Conservation (phyloP, 306 rosid species). For the Lathyrus sativus region DNA sequence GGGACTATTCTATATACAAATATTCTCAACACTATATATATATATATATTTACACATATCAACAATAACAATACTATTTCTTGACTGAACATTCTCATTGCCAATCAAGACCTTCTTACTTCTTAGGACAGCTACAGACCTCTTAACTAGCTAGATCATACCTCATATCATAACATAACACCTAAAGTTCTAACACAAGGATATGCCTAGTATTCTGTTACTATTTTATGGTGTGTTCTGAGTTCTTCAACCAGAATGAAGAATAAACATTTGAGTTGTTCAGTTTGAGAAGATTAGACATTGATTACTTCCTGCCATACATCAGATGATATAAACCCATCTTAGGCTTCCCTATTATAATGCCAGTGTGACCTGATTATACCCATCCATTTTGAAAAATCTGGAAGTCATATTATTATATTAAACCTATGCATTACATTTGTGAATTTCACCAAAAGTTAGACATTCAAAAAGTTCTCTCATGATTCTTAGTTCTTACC, state of each 20-base stretch:
- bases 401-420: background rate
- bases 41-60: too few relatives aligned
- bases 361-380: slow-evolving; percentile 13
- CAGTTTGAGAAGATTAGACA: slow-evolving; percentile 7
- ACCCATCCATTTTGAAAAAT: slow-evolving; percentile 11
- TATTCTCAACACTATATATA: too few relatives aligned
- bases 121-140: background rate
- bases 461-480: background rate
- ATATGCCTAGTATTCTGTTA: slow-evolving; percentile 6
- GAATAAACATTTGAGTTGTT: slow-evolving; percentile 3
- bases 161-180: background rate
- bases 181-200: background rate
- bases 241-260: background rate
- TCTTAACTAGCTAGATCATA: slow-evolving; percentile 3
- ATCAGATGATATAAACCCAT: slow-evolving; percentile 24
- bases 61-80: background rate
- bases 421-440: slow-evolving; percentile 16
- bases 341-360: background rate
- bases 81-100: background rate
- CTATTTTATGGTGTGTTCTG: background rate
- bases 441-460: slow-evolving; percentile 12
- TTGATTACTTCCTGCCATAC: slow-evolving; percentile 8
- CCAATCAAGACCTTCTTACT: background rate
- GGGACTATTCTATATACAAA: too few relatives aligned
- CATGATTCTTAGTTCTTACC: slow-evolving; percentile 41